These are phyloP conservation scores for Sonneratia alba DNA, from an alignment of 345 rosid genomes.

Conservation along the genomic window DNA sequence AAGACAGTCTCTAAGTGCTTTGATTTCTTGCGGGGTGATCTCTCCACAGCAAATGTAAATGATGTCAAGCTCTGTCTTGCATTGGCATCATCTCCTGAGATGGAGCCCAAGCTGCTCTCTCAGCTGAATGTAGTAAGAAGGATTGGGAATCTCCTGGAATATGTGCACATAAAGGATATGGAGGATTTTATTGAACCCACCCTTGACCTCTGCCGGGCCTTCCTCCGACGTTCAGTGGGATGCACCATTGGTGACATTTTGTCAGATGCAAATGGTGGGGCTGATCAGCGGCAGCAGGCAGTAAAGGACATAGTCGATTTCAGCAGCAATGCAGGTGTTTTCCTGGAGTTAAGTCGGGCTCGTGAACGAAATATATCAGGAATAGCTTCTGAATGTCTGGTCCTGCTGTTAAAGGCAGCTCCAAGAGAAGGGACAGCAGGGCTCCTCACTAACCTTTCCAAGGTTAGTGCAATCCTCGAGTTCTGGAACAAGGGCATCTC, in stretches of 20 bases:
- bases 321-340: conserved; percentile 55
- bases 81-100: conserved; percentile 86
- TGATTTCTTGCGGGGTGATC: conserved; percentile 80
- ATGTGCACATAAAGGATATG: conserved; percentile 76
- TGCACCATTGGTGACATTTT: conserved; percentile 47
- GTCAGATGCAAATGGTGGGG: conserved; percentile 24
- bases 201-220: conserved; percentile 68
- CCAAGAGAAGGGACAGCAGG: conserved; percentile 86
- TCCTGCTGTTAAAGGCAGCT: conserved; percentile 65
- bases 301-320: conserved; percentile 77
- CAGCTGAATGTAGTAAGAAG: conserved; percentile 73
- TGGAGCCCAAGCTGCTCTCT: conserved; percentile 82
- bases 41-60: conserved; percentile 81
- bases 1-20: conserved; percentile 88
- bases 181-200: conserved; percentile 94
- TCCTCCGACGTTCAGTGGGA: conserved; percentile 58
- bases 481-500: conserved; percentile 38
- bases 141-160: conserved; percentile 82
- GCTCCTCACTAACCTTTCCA: conserved; percentile 73
- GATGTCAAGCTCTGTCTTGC: conserved; percentile 85
- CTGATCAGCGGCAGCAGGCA: conserved; percentile 33
- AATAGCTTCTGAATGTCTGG: conserved; percentile 77
- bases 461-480: conserved; percentile 55
- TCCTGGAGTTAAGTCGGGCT: conserved; percentile 47
- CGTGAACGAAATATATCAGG: conserved; percentile 44